phyloP scores from a whole-genome alignment of 106 monocot genomes.

The Acanthochlamys bracteata region DNA sequence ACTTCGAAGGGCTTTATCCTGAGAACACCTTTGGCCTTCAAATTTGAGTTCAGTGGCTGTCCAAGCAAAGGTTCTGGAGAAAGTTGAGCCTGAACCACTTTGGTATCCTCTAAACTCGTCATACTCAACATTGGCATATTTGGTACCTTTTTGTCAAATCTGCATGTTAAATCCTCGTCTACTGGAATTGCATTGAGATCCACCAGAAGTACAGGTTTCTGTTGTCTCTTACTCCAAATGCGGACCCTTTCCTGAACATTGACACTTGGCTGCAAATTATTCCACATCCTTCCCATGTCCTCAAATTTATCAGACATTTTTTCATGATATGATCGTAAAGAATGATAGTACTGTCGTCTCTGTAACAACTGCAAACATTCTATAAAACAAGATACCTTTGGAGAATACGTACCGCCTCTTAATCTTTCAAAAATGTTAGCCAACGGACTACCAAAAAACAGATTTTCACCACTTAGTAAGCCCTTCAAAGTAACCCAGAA shows the following conservation, averaged over 20 bases:
- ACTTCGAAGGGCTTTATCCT: constrained; percentile 35
- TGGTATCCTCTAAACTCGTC: constrained; percentile 17
- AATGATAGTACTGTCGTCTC: constrained; percentile 46
- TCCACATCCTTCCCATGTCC: constrained; percentile 58
- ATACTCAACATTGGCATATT: constrained; percentile 27
- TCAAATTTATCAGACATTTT: constrained; percentile 38
- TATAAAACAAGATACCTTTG: constrained; percentile 35
- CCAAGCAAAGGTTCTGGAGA: constrained; percentile 1
- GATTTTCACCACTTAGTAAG: constrained; percentile 50
- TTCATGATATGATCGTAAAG: constrained; percentile 66
- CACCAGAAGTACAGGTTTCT: constrained; percentile 50
- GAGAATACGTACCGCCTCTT: constrained; percentile 65
- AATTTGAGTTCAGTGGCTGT: constrained; percentile 11
- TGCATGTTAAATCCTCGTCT: constrained; percentile 35
- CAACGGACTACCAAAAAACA: constrained; percentile 80
- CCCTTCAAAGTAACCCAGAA: constrained; percentile 64
- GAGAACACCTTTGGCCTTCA: constrained; percentile 55
- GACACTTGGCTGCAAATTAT: constrained; percentile 20
- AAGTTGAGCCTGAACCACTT: constrained; percentile 4
- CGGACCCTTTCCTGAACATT: constrained; percentile 45
- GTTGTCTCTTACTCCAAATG: constrained; percentile 36
- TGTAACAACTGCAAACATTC: constrained; percentile 47
- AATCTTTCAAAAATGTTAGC: constrained; percentile 44
- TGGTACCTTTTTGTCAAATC: constrained; percentile 17
- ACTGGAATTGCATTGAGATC: constrained; percentile 68